These are phyloP conservation scores for Linderina pennispora DNA, from an alignment of 192 early-diverging fungal species.

Conservation along the genomic window DNA sequence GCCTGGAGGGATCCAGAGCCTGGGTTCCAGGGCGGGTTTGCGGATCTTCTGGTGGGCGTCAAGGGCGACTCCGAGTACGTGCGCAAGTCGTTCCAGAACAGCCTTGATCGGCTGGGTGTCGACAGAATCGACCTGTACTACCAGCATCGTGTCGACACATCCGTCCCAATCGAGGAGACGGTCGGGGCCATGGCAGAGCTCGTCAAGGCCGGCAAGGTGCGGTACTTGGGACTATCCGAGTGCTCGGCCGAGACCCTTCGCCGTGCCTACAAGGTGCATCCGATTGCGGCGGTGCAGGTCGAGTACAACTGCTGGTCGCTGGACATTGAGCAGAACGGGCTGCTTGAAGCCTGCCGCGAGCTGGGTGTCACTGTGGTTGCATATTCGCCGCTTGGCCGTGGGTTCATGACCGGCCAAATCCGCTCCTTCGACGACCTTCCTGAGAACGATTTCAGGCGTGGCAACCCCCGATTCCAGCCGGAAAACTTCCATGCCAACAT, in stretches of 20 bases:
- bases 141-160: constrained; percentile 54
- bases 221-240: constrained; percentile 56
- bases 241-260: constrained; percentile 54
- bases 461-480: constrained; percentile 51
- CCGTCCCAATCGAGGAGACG: constrained; percentile 57
- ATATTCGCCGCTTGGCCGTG: constrained; percentile 66
- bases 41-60: constrained; percentile 7
- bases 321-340: constrained; percentile 59
- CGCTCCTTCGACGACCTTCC: constrained; percentile 49
- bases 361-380: constrained; percentile 68
- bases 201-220: constrained; percentile 62
- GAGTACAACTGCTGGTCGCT: constrained; percentile 52
- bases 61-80: constrained; percentile 48
- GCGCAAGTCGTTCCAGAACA: constrained; percentile 28
- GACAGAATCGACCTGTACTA: constrained; percentile 62
- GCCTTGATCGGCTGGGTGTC: constrained; percentile 50
- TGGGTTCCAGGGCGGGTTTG: constrained; percentile 15
- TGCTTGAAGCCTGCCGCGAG: constrained; percentile 67
- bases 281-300: constrained; percentile 52
- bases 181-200: constrained; percentile 57
- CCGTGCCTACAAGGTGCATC: constrained; percentile 60
- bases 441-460: constrained; percentile 47
- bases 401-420: constrained; percentile 60
- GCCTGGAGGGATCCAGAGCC: constrained; percentile 2
- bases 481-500: constrained; percentile 57